Evolutionary conservation across 1,139 yeast species (phyloP).

Genomic region (Nakaseomyces kungkrabaensis): DNA sequence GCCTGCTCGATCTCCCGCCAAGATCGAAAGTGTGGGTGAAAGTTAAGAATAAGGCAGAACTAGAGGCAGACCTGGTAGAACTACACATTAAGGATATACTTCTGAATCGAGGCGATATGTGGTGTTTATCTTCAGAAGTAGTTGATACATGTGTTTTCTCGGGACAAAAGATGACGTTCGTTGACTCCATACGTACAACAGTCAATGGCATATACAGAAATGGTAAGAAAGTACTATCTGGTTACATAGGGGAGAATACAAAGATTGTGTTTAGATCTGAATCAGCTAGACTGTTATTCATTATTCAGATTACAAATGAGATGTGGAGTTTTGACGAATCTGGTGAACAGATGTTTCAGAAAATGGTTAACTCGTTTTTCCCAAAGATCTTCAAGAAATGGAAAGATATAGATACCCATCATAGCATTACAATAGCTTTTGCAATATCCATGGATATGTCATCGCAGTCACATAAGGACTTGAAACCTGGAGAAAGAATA

Average conservation of each 20-base stretch:
- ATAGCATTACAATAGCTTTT: constrained; percentile 79
- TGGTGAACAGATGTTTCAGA: constrained; percentile 90
- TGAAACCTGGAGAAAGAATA: constrained; percentile 65
- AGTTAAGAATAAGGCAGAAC: constrained; percentile 36
- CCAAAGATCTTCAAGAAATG: constrained; percentile 85
- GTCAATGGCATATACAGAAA: constrained; percentile 60
- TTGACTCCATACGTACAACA: constrained; percentile 53
- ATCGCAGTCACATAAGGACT: constrained; percentile 43
- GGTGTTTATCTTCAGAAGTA: constrained; percentile 63
- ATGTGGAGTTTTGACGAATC: constrained; percentile 99
- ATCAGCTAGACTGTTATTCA: constrained; percentile 71
- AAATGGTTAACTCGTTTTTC: constrained; percentile 77
- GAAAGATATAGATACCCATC: constrained; percentile 81
- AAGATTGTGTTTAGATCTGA: constrained; percentile 82
- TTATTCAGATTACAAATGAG: constrained; percentile 83
- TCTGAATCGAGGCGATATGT: constrained; percentile 87
- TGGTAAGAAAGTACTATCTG: constrained; percentile 57
- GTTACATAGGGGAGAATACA: constrained; percentile 64
- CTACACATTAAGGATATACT: constrained; percentile 72
- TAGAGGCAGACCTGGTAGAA: constrained; percentile 75
- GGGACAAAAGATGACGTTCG: constrained; percentile 54
- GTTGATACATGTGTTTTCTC: constrained; percentile 56
- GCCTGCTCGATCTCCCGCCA: constrained; percentile 54
- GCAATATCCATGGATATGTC: constrained; percentile 67
- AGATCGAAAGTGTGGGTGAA: constrained; percentile 53